Evolutionary conservation across 2,329 filamentous ascomycete genomes (phyloP).

Genomic region (Ophiostoma fasciatum): DNA sequence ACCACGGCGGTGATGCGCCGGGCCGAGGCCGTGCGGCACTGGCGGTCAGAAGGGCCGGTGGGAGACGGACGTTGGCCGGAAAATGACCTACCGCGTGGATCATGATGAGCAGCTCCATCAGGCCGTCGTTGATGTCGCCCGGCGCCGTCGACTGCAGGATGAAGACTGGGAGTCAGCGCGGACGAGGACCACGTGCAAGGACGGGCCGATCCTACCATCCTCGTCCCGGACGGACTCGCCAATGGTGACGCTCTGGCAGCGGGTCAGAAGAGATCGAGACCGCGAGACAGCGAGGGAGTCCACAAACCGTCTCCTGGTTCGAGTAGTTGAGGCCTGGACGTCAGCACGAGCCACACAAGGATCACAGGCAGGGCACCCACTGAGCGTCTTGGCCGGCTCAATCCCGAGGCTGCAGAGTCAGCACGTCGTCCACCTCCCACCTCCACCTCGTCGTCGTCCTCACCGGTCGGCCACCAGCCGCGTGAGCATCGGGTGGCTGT

Average conservation of each 20-base stretch:
- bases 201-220: too few relatives aligned
- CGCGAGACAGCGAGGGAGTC: background rate
- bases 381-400: conserved; percentile 12
- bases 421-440: too few relatives aligned
- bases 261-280: background rate
- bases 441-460: too few relatives aligned
- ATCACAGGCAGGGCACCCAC: conserved; percentile 1
- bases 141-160: conserved; percentile 91
- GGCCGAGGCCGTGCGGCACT: conserved; percentile 15
- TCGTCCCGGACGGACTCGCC: conserved; percentile 87
- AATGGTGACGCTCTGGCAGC: conserved; percentile 64
- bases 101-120: conserved; percentile 98
- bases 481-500: conserved; percentile 24
- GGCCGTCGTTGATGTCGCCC: conserved; percentile 91
- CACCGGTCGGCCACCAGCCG: conserved; percentile 24
- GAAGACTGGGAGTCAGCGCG: too few relatives aligned
- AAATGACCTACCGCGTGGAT: conserved; percentile 28
- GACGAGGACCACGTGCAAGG: too few relatives aligned
- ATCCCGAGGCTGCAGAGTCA: conserved; percentile 13
- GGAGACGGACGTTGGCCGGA: background rate
- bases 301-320: conserved; percentile 52
- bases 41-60: background rate
- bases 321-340: conserved; percentile 52
- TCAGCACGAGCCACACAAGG: background rate
- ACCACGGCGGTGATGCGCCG: conserved; percentile 13